Percentiles rank a stretch among this genome's conserved stretches.
Evolutionary conservation across 768 basidiomycete genomes (phyloP).

Genomic region (Macrolepiota albuminosa): DNA sequence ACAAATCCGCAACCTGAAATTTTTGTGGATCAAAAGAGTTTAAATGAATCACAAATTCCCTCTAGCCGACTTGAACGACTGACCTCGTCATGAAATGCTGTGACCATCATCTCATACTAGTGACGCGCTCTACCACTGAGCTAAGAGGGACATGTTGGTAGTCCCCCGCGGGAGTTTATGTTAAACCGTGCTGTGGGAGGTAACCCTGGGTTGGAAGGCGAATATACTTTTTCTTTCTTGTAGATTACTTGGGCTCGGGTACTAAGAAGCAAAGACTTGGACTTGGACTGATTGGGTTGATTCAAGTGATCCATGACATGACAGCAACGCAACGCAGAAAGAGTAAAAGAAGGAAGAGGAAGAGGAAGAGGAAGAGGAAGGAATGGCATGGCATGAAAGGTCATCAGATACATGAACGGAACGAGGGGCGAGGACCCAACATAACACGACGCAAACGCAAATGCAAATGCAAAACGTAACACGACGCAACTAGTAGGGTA

Average conservation of each 20-base stretch:
- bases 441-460: too few relatives aligned
- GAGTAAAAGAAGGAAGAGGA: background rate
- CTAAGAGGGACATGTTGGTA: constrained; percentile 19
- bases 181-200: too few relatives aligned
- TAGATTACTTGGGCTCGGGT: too few relatives aligned
- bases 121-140: constrained; percentile 35
- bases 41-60: background rate
- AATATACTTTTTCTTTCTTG: too few relatives aligned
- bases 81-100: background rate
- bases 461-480: too few relatives aligned
- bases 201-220: too few relatives aligned
- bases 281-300: too few relatives aligned
- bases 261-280: too few relatives aligned
- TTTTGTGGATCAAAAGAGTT: too few relatives aligned
- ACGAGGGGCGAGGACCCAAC: background rate
- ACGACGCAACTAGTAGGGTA: too few relatives aligned
- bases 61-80: constrained; percentile 3
- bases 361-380: background rate
- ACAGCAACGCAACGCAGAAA: background rate
- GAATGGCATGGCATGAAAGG: background rate
- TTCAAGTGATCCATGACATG: background rate
- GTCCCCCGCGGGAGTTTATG: too few relatives aligned
- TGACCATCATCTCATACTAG: constrained; percentile 15
- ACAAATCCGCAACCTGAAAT: too few relatives aligned
- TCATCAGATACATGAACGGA: background rate